Evolutionary conservation across 768 basidiomycete species (phyloP).

Genomic region (Pisolithus microcarpus): DNA sequence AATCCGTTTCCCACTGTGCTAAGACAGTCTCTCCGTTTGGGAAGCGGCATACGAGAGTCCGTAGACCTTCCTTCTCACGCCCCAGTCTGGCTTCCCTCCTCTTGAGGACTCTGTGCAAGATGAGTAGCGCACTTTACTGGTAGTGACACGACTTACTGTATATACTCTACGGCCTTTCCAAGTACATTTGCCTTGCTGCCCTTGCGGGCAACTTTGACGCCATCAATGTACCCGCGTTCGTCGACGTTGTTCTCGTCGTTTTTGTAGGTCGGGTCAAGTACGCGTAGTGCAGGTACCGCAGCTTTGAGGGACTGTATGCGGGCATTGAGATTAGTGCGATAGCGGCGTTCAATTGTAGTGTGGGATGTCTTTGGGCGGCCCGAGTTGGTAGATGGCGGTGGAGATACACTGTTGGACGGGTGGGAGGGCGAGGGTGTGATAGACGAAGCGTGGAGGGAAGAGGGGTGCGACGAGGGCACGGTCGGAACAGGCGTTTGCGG

Average conservation of each 20-base stretch:
- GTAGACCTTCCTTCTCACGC: slow-evolving; percentile 70
- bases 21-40: slow-evolving; percentile 69
- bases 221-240: slow-evolving; percentile 80
- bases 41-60: slow-evolving; percentile 58
- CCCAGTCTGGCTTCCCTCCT: slow-evolving; percentile 63
- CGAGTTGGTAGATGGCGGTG: slow-evolving; percentile 7
- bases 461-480: slow-evolving; percentile 11
- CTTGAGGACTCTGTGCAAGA: slow-evolving; percentile 58
- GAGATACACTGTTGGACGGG: slow-evolving; percentile 16
- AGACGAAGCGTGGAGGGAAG: slow-evolving; percentile 30
- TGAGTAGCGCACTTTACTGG: not conserved
- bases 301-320: slow-evolving; percentile 75
- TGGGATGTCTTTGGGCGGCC: slow-evolving; percentile 66
- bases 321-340: slow-evolving; percentile 83
- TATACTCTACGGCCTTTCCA: slow-evolving; percentile 88
- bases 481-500: slow-evolving; percentile 9
- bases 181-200: slow-evolving; percentile 88
- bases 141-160: slow-evolving; percentile 37
- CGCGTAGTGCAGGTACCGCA: slow-evolving; percentile 77
- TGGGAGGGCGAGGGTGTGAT: slow-evolving; percentile 34
- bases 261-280: slow-evolving; percentile 54
- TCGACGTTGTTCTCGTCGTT: slow-evolving; percentile 51
- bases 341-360: slow-evolving; percentile 83
- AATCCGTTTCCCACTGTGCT: slow-evolving; percentile 70
- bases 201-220: slow-evolving; percentile 87